Evolutionary conservation across 208 protist species (phyloP), one percentile per base, ranked within the genome.

Genomic region (Strigomonas culicis): DNA sequence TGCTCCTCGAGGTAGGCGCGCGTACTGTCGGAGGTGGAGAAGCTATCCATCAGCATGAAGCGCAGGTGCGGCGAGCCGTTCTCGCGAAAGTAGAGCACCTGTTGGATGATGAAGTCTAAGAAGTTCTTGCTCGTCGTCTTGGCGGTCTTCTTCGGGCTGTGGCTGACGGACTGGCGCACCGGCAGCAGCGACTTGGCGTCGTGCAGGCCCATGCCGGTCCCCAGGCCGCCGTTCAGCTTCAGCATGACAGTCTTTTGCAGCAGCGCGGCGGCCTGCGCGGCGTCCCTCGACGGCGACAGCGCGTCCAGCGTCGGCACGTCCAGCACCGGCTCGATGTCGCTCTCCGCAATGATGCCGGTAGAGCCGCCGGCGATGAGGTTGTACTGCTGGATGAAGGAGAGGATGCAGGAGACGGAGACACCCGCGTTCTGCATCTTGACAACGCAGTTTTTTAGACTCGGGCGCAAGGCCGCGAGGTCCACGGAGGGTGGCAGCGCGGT

Each of bases 11-110:
- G 63, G 69, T 80, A 90, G 3, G 25, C 82, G 30, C 80, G 79
- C 59, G 97, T 99, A 62, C 97, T 96, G 25, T 79, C 70, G 46
- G 94, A 73, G 24, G 99, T 99, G 78, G 90, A 98, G 86, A 99
- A 99, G 43, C 96, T 99, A 74, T 99, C 98, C 98, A 99, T 99
- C 10, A 99, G 77, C 72, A 99, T 93, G 53, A 99, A 93, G 34
- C 95, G 96, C 44, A 99, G 82, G n/a, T 84, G 57, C 13, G 19
- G 17, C 17, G 27, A 21, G 2, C 39, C 52, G 59, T 77, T 68
- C 44, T 92, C 80, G 70, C 98, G 97, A 36, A 99, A 69, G 71
- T 90, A 80, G 74, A 93, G 70, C 34, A 96, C 66, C 76, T 99
- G 98, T 64, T 90, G 63, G 10, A 97, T 83, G 36, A 91, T 98